A percentile compares a stretch with the other conserved stretches of the same genome.
phyloP scores from a whole-genome alignment of 306 rosid genomes.

The Lathyrus tuberosus region DNA sequence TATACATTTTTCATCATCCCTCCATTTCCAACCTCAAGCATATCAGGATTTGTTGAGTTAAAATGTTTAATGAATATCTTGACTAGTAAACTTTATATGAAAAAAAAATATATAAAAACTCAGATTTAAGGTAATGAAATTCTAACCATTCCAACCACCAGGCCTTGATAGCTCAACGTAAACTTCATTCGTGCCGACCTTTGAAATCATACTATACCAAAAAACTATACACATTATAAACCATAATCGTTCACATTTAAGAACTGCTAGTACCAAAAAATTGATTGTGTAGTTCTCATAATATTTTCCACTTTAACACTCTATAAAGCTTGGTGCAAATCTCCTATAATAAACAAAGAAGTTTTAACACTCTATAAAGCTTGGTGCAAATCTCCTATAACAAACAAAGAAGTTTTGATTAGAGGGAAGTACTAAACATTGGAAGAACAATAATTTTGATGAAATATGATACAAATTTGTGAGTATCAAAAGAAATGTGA shows the following conservation, averaged over 20 bases:
- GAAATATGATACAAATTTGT: too few species aligned
- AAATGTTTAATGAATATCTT: constrained; percentile 5
- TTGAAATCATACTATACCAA: constrained; percentile 72
- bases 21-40: constrained; percentile 98
- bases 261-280: constrained; percentile 10
- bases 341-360: too few species aligned
- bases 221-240: not conserved
- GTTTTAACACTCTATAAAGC: too few species aligned
- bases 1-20: constrained; percentile 87
- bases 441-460: not conserved
- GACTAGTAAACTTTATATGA: constrained; percentile 2
- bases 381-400: too few species aligned
- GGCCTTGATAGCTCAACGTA: constrained; percentile 82
- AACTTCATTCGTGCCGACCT: constrained; percentile 77
- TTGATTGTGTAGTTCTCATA: constrained; percentile 33
- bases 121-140: constrained; percentile 1
- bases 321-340: too few species aligned
- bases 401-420: not conserved
- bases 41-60: constrained; percentile 79
- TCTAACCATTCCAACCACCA: constrained; percentile 93
- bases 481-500: too few species aligned
- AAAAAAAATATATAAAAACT: not conserved
- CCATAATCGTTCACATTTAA: constrained; percentile 24
- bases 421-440: constrained; percentile 21
- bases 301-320: too few species aligned